phyloP scores from a whole-genome alignment of 352 stramenopile genomes.

The Blastocystis hominis region DNA sequence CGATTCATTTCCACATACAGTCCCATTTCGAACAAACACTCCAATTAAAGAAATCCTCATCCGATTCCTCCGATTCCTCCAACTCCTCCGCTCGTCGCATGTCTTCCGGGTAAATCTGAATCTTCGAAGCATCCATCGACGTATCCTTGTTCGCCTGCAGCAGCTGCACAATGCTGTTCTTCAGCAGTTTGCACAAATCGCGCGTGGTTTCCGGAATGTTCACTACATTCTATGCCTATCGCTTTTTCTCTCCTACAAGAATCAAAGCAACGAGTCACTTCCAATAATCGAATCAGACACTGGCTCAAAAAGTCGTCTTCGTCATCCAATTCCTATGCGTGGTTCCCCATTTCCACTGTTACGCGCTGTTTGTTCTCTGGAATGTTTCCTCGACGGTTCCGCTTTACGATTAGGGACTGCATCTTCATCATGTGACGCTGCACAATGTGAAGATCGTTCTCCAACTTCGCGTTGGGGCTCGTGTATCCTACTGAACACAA shows the following conservation, averaged over 20 bases:
- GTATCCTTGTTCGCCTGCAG: slow-evolving; percentile 33
- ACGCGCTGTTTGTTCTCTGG: slow-evolving; percentile 52
- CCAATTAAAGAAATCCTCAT: slow-evolving; percentile 17
- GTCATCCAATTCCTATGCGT: slow-evolving; percentile 47
- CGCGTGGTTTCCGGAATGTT: slow-evolving; percentile 8
- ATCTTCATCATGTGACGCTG: slow-evolving; percentile 57
- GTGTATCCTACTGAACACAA: slow-evolving; percentile 7
- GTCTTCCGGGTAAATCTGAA: slow-evolving; percentile 41
- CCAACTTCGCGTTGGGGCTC: slow-evolving; percentile 52
- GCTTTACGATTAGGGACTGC: slow-evolving; percentile 37
- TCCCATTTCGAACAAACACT: background rate
- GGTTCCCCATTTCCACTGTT: background rate
- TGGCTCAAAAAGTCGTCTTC: slow-evolving; percentile 50
- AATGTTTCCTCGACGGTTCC: slow-evolving; percentile 44
- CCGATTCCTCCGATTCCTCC: background rate
- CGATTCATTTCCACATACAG: background rate
- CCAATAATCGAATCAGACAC: slow-evolving; percentile 53
- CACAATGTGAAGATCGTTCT: slow-evolving; percentile 55
- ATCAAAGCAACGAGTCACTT: background rate
- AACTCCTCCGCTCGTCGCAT: background rate
- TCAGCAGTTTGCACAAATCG: slow-evolving; percentile 36
- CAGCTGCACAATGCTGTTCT: slow-evolving; percentile 28
- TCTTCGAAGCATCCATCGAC: background rate
- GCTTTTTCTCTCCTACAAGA: background rate
- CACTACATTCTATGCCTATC: background rate